Evolutionary conservation across 2,329 filamentous ascomycete genomes (phyloP), one percentile per base, ranked within the genome.

Genomic region (Fusarium albidum): DNA sequence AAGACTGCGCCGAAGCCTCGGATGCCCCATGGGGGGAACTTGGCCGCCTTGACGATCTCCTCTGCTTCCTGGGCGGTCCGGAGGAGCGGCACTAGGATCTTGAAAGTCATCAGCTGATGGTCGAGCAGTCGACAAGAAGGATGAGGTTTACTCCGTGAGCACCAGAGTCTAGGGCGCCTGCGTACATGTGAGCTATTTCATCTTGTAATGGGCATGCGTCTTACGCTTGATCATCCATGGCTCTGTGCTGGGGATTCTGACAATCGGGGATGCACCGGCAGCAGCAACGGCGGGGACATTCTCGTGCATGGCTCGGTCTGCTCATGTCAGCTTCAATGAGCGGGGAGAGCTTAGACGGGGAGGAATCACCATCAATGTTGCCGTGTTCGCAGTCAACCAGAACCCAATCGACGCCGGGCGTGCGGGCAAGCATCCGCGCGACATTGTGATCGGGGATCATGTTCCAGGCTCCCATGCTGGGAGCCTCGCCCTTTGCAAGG

Each of bases 221-320:
- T 6, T 39, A 55, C 50, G 33, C 33, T 56, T 56, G 3, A 49
- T 44, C 7, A 56, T 41, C 53, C 53, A 56, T 9, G 53, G 25
- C 6, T 56, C 53, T 14, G 50, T 56, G 9, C 38, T 55, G 0
- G 53, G 50, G 11, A 56, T 54, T 2, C 50, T 35, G 3, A 55
- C 53, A 25, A 56, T 56, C 10, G 53, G 53, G 4, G 50, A 56
- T 49, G 39, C 53, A 11, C 53, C 53, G 5, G 53, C 43, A 31
- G 53, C n/a, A 35, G 50, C 53, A 15, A 56, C 29, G 9, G 53
- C 53, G 9, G 53, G 53, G 17, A 56, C 37, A 3, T 39, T 46
- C 12, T 55, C 31, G 4, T 29, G 53, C 53, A 56, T 56, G 13
- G 46, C 53, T 14, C 42, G 17, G 9, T 56, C 53, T 56, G 5